Evolutionary conservation across 1,284 basidiomycete species (phyloP), one percentile per base, ranked within the genome.

Genomic region (Ustilago bromivora): DNA sequence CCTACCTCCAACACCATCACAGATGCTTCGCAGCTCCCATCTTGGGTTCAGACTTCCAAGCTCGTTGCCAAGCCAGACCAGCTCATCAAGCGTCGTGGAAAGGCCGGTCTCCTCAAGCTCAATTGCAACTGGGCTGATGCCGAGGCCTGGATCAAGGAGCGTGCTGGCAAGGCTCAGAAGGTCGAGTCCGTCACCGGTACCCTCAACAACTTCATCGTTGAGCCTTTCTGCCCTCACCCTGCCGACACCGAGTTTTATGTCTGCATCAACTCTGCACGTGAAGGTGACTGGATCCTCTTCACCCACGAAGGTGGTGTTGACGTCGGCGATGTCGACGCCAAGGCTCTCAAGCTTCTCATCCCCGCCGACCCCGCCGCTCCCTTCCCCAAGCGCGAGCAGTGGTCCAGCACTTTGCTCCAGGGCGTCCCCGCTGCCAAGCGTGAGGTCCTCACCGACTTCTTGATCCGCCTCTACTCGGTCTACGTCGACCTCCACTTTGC

Each of bases 241-340:
- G 91, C 94, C 71, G 90, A 96, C 87, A 94, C 94, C 80, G 96
- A 99, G 87, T 98, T 95, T 89, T 99, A 98, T 88, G 93, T 99
- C 86, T 99, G 96, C 89, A 94, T 99, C 89, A 98, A 93, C 88
- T 98, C 96, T 38, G 91, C 91, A 31, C 94, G 96, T 82, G 94
- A 98, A 86, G 95, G 94, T 72, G 96, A 99, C 87, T 91, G 92
- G 76, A 97, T 99, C 87, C 93, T 98, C 86, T 99, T 99, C 91
- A 98, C 96, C 56, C 96, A 98, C 88, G 95, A 98, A 87, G 97
- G 96, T 83, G 96, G 97, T 90, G 95, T 99, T 61, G 96, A 99
- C 85, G 92, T 99, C 81, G 96, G 96, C 80, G 96, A 99, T 88
- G 97, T 99, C 84, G 95, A 99, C 85, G 93, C 95, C 83, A 98